Conservation (phyloP, 176 grass and related monocot species). For the Phyllostachys edulis region DNA sequence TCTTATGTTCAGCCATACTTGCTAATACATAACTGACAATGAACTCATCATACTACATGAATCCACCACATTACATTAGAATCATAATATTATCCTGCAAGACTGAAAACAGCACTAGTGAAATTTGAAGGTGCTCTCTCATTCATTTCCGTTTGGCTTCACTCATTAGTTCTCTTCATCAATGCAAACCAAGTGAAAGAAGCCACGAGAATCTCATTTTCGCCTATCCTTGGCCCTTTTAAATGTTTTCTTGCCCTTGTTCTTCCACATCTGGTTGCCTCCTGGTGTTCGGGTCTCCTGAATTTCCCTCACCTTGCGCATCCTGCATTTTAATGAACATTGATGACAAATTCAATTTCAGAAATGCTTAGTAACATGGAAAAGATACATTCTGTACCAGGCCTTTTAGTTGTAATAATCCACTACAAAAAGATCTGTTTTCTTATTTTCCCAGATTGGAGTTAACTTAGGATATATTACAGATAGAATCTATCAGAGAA, state of each 20-base stretch:
- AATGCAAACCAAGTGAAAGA: neutral
- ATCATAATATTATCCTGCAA: neutral
- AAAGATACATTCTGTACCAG: neutral
- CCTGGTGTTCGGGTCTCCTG: slow-evolving; percentile 47
- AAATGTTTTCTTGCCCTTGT: slow-evolving; percentile 59
- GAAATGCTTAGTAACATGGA: neutral
- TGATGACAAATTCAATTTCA: slow-evolving; percentile 14
- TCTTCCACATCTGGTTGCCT: slow-evolving; percentile 80
- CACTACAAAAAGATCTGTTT: neutral
- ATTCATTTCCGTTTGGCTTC: neutral
- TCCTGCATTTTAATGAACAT: slow-evolving; percentile 51
- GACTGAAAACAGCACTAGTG: neutral
- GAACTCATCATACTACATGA: neutral
- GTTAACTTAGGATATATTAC: neutral
- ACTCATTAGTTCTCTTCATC: neutral
- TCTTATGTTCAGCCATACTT: neutral
- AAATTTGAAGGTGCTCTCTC: neutral
- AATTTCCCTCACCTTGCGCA: slow-evolving; percentile 78
- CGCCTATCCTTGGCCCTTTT: slow-evolving; percentile 79
- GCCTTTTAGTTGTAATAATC: neutral
- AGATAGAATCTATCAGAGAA: neutral
- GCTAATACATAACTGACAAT: neutral
- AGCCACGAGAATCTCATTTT: slow-evolving; percentile 19
- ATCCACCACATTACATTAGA: neutral
- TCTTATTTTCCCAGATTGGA: neutral